phyloP scores from a whole-genome alignment of 495 filamentous ascomycete species.

The Glarea lozoyensis region DNA sequence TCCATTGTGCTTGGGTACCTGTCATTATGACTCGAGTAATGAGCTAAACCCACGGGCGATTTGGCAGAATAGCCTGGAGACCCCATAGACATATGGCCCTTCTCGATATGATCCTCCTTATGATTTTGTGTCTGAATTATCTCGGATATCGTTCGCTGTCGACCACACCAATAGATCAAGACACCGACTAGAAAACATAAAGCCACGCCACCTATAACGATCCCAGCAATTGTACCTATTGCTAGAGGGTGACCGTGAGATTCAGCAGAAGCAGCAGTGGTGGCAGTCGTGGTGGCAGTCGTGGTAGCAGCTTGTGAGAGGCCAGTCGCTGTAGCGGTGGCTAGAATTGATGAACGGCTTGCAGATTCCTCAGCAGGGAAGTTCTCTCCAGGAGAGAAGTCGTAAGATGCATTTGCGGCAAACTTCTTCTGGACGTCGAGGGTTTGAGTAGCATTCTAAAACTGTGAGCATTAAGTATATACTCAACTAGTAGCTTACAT shows the following conservation, averaged over 20 bases:
- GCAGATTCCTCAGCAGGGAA: slow-evolving; percentile 8
- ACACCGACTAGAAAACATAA: slow-evolving; percentile 3
- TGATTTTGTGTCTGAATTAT: too few relatives aligned
- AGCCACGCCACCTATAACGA: slow-evolving; percentile 13
- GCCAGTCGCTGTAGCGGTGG: background rate
- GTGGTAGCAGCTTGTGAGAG: background rate
- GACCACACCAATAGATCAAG: slow-evolving; percentile 13
- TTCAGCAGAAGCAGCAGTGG: background rate
- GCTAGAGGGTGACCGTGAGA: slow-evolving; percentile 1
- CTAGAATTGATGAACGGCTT: background rate
- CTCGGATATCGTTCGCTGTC: slow-evolving; percentile 13
- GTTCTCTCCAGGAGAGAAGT: slow-evolving; percentile 10
- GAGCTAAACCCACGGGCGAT: too few relatives aligned
- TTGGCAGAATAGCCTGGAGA: too few relatives aligned
- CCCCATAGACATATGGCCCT: too few relatives aligned
- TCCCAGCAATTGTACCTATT: slow-evolving; percentile 16
- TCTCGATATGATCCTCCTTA: too few relatives aligned
- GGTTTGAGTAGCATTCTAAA: slow-evolving; percentile 18
- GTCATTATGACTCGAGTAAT: too few relatives aligned
- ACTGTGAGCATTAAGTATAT: background rate
- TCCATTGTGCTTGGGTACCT: too few relatives aligned
- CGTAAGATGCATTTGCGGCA: slow-evolving; percentile 6
- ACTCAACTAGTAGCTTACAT: background rate
- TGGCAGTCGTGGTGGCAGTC: background rate
- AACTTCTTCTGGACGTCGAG: slow-evolving; percentile 6